Evolutionary conservation across 805 yeast species (phyloP).

Genomic region (Ogataea ganodermae): DNA sequence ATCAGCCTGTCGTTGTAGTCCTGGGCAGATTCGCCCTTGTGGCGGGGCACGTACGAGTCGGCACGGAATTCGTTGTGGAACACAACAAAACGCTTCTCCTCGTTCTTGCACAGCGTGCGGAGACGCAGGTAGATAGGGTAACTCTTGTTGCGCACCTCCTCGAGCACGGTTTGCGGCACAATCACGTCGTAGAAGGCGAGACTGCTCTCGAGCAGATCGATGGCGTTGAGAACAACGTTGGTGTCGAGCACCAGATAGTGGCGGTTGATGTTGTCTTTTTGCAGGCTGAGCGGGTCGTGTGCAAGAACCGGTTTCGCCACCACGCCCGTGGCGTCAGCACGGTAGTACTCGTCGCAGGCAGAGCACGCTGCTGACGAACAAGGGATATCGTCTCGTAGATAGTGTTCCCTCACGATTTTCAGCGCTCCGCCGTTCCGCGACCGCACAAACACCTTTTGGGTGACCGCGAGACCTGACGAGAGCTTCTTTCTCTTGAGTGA

Average conservation of each 20-base stretch:
- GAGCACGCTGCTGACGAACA: slow-evolving; percentile 77
- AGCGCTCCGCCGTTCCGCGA: slow-evolving; percentile 88
- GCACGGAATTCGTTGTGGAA: slow-evolving; percentile 90
- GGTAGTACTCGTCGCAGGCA: slow-evolving; percentile 54
- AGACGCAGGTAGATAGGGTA: slow-evolving; percentile 86
- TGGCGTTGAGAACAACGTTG: slow-evolving; percentile 82
- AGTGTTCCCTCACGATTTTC: slow-evolving; percentile 92
- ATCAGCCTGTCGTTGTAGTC: slow-evolving; percentile 93
- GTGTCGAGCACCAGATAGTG: slow-evolving; percentile 89
- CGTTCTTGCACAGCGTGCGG: slow-evolving; percentile 71
- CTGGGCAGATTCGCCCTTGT: slow-evolving; percentile 69
- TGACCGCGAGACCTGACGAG: slow-evolving; percentile 59
- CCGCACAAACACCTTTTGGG: slow-evolving; percentile 88
- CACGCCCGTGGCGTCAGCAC: slow-evolving; percentile 68
- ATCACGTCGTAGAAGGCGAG: slow-evolving; percentile 84
- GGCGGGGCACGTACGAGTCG: slow-evolving; percentile 65
- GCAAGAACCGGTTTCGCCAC: slow-evolving; percentile 68
- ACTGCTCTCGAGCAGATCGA: slow-evolving; percentile 81
- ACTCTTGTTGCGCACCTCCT: slow-evolving; percentile 86
- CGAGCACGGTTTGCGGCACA: slow-evolving; percentile 92
- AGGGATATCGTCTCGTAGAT: slow-evolving; percentile 88
- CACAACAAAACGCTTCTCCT: slow-evolving; percentile 81
- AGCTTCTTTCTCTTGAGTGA: slow-evolving; percentile 43
- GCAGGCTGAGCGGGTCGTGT: slow-evolving; percentile 53
- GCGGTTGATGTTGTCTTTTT: slow-evolving; percentile 47